Conservation (phyloP, 1,284 basidiomycete species). For the Pseudozyma flocculosa region DNA sequence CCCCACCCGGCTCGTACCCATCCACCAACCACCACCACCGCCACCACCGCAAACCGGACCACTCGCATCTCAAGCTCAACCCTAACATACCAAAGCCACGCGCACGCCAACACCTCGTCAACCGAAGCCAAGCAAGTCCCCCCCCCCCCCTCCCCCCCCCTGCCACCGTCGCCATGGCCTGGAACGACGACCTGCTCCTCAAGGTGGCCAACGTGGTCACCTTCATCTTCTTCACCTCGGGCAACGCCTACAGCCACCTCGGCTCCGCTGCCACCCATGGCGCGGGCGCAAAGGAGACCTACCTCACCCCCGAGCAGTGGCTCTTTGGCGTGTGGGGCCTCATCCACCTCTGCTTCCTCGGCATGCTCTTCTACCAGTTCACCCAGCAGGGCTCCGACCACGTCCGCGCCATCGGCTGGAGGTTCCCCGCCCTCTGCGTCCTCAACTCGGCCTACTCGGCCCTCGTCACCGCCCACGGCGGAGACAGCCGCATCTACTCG, state of each 20-base stretch:
- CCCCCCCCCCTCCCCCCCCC: too few relatives aligned
- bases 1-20: too few relatives aligned
- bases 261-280: constrained; percentile 63
- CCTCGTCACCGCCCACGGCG: constrained; percentile 58
- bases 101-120: too few relatives aligned
- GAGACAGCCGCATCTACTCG: constrained; percentile 67
- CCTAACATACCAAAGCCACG: too few relatives aligned
- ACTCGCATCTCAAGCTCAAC: too few relatives aligned
- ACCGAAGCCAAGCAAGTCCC: too few relatives aligned
- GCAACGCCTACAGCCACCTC: constrained; percentile 81
- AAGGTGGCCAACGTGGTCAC: constrained; percentile 75
- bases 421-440: constrained; percentile 78
- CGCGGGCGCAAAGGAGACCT: constrained; percentile 66
- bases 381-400: constrained; percentile 70
- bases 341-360: constrained; percentile 82
- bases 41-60: too few relatives aligned
- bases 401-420: constrained; percentile 82
- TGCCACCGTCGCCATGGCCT: constrained; percentile 18
- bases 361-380: constrained; percentile 59
- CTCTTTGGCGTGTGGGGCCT: constrained; percentile 75
- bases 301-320: constrained; percentile 85
- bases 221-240: constrained; percentile 79
- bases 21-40: too few relatives aligned
- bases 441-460: constrained; percentile 83
- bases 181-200: constrained; percentile 42